Evolutionary conservation across 192 early-diverging fungal genomes (phyloP), one percentile per base, ranked within the genome.

Genomic region (Podila epigama): DNA sequence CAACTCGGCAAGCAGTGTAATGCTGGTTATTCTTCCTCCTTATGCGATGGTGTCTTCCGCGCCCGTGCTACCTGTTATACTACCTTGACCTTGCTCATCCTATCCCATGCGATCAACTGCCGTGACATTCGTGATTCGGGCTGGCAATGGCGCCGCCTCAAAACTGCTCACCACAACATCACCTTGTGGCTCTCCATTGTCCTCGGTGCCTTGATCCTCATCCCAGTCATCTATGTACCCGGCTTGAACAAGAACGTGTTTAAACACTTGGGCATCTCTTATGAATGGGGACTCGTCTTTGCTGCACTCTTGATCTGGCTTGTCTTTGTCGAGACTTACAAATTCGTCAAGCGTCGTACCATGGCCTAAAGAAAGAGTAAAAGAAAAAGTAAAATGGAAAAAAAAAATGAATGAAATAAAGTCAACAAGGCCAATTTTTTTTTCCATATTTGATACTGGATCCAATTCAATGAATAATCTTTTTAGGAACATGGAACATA

Each of bases 101-200:
- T 96, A 16, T 73, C 94, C 62, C 93, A 94, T 67, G 89, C 87
- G 8, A 90, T 89, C 70, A 94, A 92, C 67, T 93, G 92, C 79
- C 89, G 92, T n/a, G 86, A 87, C 51, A 71, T 89, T 28, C 82
- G 89, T 32, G 64, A 87, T 0, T 84, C 90, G 37, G 84, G 87
- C 61, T 95, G 88, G 88, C 18, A 53, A 0, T 22, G 62, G 35
- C 31, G 27, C 20, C 61, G 40, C 25, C 61, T 77, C 25, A 63
- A 34, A 35, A 82, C 59, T 7, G n/a, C 41, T n/a, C 53, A 35
- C 6, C 41, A 50, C 3, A 80, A 80, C 70, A 71, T 63, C 31
- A 77, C 67, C 27, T 62, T 91, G n/a, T 73, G 79, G 55, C 58
- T 88, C 70, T 83, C 89, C 10, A 71, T 86, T 39, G 68, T 89